phyloP scores from a whole-genome alignment of 1,139 yeast species.

The Keqinozyma sinolaborantium region DNA sequence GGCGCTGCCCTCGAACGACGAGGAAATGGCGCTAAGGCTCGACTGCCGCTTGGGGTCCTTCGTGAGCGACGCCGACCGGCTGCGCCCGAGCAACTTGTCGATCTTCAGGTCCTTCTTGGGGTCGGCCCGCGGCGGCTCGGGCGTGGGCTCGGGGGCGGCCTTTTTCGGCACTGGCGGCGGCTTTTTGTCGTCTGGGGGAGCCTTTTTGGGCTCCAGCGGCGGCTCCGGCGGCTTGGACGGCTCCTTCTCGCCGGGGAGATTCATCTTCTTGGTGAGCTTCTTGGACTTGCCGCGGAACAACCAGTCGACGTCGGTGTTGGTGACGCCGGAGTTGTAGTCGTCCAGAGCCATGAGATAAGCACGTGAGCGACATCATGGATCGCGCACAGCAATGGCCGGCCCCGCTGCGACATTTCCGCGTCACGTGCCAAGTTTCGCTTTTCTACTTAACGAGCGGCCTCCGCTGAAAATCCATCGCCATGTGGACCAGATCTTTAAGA shows the following conservation, averaged over 20 bases:
- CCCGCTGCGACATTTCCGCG: too few relatives aligned
- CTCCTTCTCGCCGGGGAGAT: slow-evolving; percentile 6
- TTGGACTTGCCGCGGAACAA: slow-evolving; percentile 63
- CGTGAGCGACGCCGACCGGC: slow-evolving; percentile 9
- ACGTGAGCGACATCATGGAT: too few relatives aligned
- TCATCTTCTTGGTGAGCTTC: slow-evolving; percentile 41
- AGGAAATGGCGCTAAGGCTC: slow-evolving; percentile 11
- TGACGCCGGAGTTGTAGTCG: slow-evolving; percentile 47
- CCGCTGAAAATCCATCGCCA: too few relatives aligned
- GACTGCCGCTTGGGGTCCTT: slow-evolving; percentile 6
- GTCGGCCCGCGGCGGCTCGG: too few relatives aligned
- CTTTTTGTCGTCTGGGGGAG: not conserved
- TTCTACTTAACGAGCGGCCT: too few relatives aligned
- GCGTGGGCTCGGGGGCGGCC: too few relatives aligned
- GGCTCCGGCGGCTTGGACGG: not conserved
- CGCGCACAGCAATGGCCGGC: too few relatives aligned
- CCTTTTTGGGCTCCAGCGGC: not conserved
- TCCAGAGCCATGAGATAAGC: too few relatives aligned
- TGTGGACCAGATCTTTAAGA: too few relatives aligned
- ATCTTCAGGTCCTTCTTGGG: slow-evolving; percentile 3
- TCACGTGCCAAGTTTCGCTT: too few relatives aligned
- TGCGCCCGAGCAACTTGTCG: slow-evolving; percentile 9
- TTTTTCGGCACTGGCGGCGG: slow-evolving; percentile 1
- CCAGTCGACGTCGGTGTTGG: slow-evolving; percentile 78
- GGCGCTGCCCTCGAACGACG: slow-evolving; percentile 12